These are phyloP conservation scores for Arctium minus DNA, from an alignment of 129 eudicot species.

Conservation along the genomic window DNA sequence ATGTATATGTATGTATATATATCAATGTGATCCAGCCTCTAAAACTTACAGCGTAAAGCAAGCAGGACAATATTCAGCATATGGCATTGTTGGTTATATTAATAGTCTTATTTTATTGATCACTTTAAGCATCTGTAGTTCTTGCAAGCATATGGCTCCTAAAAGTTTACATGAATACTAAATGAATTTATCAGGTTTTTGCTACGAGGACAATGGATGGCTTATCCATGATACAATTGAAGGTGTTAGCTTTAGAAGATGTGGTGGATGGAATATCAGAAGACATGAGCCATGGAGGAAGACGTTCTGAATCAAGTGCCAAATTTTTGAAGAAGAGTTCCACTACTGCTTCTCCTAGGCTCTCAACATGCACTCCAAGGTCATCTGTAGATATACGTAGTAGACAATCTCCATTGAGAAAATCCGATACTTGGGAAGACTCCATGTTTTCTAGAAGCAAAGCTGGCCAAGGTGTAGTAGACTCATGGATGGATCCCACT, in stretches of 20 bases:
- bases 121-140: background rate
- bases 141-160: background rate
- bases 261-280: slow-evolving; percentile 62
- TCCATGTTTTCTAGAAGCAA: slow-evolving; percentile 35
- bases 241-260: slow-evolving; percentile 69
- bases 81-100: background rate
- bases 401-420: slow-evolving; percentile 45
- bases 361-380: slow-evolving; percentile 75
- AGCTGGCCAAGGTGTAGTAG: slow-evolving; percentile 23
- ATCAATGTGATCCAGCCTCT: background rate
- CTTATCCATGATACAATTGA: slow-evolving; percentile 65
- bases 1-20: too few relatives aligned
- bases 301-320: slow-evolving; percentile 40
- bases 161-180: background rate
- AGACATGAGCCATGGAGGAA: slow-evolving; percentile 49
- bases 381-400: slow-evolving; percentile 53
- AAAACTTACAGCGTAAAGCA: background rate
- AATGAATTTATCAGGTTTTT: slow-evolving; percentile 47
- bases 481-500: slow-evolving; percentile 42
- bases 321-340: slow-evolving; percentile 49
- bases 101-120: background rate
- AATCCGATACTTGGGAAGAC: slow-evolving; percentile 52
- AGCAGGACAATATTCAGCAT: background rate
- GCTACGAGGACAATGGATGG: slow-evolving; percentile 62
- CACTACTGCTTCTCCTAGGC: slow-evolving; percentile 63